phyloP scores from a whole-genome alignment of 441 rosid species.

The Kokia cookei region DNA sequence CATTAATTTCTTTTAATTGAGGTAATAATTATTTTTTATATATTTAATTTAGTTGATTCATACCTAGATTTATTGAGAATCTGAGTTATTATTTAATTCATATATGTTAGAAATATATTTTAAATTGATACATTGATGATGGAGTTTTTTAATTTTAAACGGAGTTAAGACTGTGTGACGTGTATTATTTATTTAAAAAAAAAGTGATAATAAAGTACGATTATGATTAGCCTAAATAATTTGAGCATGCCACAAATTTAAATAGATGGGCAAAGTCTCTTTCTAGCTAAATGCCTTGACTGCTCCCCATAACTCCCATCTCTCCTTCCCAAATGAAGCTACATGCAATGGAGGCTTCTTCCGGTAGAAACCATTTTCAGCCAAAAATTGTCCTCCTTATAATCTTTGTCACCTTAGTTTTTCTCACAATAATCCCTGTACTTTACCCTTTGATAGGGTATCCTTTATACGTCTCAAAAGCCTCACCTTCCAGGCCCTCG shows the following conservation, averaged over 20 bases:
- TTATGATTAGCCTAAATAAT: too few relatives aligned
- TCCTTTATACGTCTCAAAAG: conserved; percentile 21
- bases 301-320: not conserved
- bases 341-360: conserved; percentile 15
- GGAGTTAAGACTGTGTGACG: too few relatives aligned
- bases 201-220: too few relatives aligned
- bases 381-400: conserved; percentile 28
- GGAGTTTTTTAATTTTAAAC: too few relatives aligned
- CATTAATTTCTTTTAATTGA: not conserved
- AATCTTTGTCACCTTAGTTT: conserved; percentile 25
- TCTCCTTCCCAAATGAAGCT: conserved; percentile 14
- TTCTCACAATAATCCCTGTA: conserved; percentile 52
- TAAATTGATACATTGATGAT: too few relatives aligned
- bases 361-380: not conserved
- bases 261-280: not conserved
- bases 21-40: too few relatives aligned
- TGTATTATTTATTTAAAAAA: too few relatives aligned
- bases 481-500: conserved; percentile 3
- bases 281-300: not conserved
- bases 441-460: conserved; percentile 42
- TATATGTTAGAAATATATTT: too few relatives aligned
- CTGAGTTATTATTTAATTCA: too few relatives aligned
- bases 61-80: too few relatives aligned
- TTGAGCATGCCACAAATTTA: not conserved
- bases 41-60: too few relatives aligned